phyloP scores from a whole-genome alignment of 306 rosid species.

The Dryas octopetala region DNA sequence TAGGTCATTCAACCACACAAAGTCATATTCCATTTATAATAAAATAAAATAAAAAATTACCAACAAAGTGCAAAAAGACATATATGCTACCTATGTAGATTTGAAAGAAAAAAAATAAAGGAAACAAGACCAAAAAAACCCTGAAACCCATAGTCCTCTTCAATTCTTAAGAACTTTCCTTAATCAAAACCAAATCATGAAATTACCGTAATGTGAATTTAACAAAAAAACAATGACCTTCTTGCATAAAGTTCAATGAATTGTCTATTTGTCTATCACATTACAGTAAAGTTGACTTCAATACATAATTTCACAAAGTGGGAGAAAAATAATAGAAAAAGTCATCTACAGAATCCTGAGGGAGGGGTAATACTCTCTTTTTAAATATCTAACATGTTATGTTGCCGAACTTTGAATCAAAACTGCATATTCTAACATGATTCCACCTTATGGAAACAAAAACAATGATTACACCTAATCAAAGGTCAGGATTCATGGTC shows the following conservation, averaged over 20 bases:
- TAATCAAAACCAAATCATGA: not conserved
- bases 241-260: too few relatives aligned
- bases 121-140: not conserved
- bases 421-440: too few relatives aligned
- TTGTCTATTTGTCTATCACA: not conserved
- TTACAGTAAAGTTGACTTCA: not conserved
- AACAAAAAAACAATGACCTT: too few relatives aligned
- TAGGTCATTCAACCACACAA: constrained; percentile 6
- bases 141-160: not conserved
- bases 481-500: too few relatives aligned
- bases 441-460: too few relatives aligned
- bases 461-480: too few relatives aligned
- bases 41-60: not conserved
- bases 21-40: not conserved
- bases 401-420: too few relatives aligned
- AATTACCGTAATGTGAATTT: too few relatives aligned
- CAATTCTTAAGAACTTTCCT: not conserved
- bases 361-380: too few relatives aligned
- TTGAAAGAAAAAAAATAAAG: not conserved
- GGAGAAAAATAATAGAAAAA: not conserved
- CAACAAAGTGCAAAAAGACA: not conserved
- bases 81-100: not conserved
- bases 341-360: not conserved
- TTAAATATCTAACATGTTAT: too few relatives aligned
- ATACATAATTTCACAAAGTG: not conserved